phyloP scores from a whole-genome alignment of 805 yeast genomes.

The Starmerella khaoyaiensis region DNA sequence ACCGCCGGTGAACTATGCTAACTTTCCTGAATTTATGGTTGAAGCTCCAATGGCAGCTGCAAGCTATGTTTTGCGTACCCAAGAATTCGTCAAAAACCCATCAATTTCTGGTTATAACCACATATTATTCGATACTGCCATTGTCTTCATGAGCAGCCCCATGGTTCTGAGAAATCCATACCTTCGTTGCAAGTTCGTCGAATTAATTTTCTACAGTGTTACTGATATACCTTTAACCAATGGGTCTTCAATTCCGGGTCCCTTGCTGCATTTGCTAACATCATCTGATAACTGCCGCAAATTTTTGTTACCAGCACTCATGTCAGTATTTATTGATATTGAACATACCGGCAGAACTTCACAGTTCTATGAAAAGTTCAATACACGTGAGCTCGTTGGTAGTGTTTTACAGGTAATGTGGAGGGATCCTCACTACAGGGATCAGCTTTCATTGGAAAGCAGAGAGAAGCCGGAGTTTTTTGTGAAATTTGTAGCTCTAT shows the following conservation, averaged over 20 bases:
- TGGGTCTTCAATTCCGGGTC: conserved; percentile 37
- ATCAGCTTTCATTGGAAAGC: conserved; percentile 58
- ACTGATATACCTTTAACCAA: conserved; percentile 36
- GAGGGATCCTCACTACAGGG: conserved; percentile 55
- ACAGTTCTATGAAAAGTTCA: conserved; percentile 93
- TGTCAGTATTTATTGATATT: conserved; percentile 85
- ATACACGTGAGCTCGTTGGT: conserved; percentile 76
- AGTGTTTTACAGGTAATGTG: conserved; percentile 72
- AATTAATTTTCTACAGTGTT: conserved; percentile 60
- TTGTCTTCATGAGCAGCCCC: conserved; percentile 58
- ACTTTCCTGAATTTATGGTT: conserved; percentile 70
- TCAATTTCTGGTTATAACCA: conserved; percentile 22
- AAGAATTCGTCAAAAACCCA: conserved; percentile 11
- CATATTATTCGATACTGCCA: conserved; percentile 50
- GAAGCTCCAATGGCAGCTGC: conserved; percentile 66
- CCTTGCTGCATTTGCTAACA: conserved; percentile 53
- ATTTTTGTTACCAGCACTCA: conserved; percentile 64
- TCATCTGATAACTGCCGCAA: conserved; percentile 48
- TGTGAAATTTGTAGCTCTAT: conserved; percentile 74
- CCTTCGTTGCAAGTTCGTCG: conserved; percentile 72
- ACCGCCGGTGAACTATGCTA: conserved; percentile 60
- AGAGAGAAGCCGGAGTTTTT: conserved; percentile 65
- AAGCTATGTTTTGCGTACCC: conserved; percentile 38
- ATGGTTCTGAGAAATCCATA: conserved; percentile 75
- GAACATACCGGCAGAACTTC: conserved; percentile 93